Evolutionary conservation across 257 asterid genomes (phyloP).

Genomic region (Parsonsia alboflavescens): DNA sequence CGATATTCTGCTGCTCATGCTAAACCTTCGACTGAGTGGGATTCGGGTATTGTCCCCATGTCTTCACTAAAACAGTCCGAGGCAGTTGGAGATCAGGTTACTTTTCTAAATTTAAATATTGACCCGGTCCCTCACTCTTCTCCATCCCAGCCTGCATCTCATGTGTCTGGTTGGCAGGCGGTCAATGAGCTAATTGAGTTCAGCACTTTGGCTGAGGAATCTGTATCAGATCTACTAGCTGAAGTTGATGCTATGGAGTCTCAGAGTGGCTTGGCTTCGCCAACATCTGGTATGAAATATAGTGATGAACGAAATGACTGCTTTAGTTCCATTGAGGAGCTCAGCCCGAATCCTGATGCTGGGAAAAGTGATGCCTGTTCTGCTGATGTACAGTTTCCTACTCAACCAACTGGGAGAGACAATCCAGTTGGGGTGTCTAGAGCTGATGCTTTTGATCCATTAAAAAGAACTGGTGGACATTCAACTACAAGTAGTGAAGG

Average conservation of each 20-base stretch:
- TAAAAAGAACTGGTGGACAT: constrained; percentile 46
- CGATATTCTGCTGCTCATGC: constrained; percentile 24
- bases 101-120: constrained; percentile 18
- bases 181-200: constrained; percentile 41
- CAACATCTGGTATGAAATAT: constrained; percentile 39
- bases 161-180: constrained; percentile 32
- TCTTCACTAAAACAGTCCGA: constrained; percentile 33
- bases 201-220: constrained; percentile 47
- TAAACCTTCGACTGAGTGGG: constrained; percentile 33
- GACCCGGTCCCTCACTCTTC: constrained; percentile 26
- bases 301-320: constrained; percentile 35
- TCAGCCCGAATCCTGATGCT: constrained; percentile 34
- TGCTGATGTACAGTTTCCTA: constrained; percentile 33
- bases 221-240: constrained; percentile 46
- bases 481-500: constrained; percentile 82
- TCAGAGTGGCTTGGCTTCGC: constrained; percentile 41
- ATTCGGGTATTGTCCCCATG: constrained; percentile 31
- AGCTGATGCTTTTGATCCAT: constrained; percentile 41
- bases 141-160: constrained; percentile 26
- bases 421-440: constrained; percentile 31
- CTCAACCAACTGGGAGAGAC: constrained; percentile 20
- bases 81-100: constrained; percentile 23
- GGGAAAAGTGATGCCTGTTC: constrained; percentile 45
- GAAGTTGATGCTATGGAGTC: constrained; percentile 56
- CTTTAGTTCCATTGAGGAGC: constrained; percentile 45